Conservation (phyloP, 2,329 filamentous ascomycete species). For the Microdochium trichocladiopsis region DNA sequence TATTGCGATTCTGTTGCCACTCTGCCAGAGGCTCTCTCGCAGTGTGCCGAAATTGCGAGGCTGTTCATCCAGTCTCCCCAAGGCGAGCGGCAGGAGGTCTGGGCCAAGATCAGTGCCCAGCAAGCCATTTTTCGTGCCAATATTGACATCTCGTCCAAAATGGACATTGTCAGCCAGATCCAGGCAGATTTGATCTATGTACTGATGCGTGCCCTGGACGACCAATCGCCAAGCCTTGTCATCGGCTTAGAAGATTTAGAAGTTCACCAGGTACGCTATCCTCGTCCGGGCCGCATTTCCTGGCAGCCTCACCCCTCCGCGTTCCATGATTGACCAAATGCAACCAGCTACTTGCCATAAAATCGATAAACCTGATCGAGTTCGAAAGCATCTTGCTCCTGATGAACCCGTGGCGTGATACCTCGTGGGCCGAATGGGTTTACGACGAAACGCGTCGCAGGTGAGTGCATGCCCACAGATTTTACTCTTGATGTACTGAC, state of each 20-base stretch:
- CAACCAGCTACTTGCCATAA: background rate
- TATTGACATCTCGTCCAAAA: background rate
- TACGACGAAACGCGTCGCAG: background rate
- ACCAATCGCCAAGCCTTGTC: background rate
- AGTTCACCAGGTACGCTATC: background rate
- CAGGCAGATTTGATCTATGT: background rate
- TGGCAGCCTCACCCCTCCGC: no score
- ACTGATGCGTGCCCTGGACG: background rate
- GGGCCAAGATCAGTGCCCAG: background rate
- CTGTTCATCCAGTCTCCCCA: background rate
- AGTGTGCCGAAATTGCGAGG: background rate
- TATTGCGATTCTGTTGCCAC: background rate
- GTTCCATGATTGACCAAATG: no score
- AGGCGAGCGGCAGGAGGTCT: background rate
- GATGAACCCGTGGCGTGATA: background rate
- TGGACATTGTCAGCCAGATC: background rate
- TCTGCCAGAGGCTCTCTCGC: background rate
- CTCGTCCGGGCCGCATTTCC: background rate
- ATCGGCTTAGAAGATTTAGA: background rate
- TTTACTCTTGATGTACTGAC: background rate
- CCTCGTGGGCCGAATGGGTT: background rate
- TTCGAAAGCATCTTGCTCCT: background rate
- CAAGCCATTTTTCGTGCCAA: background rate
- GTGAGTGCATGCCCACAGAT: background rate
- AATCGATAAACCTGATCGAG: background rate